These are phyloP conservation scores for Puccinia novopanici DNA, from an alignment of 1,284 basidiomycete species.

Conservation along the genomic window DNA sequence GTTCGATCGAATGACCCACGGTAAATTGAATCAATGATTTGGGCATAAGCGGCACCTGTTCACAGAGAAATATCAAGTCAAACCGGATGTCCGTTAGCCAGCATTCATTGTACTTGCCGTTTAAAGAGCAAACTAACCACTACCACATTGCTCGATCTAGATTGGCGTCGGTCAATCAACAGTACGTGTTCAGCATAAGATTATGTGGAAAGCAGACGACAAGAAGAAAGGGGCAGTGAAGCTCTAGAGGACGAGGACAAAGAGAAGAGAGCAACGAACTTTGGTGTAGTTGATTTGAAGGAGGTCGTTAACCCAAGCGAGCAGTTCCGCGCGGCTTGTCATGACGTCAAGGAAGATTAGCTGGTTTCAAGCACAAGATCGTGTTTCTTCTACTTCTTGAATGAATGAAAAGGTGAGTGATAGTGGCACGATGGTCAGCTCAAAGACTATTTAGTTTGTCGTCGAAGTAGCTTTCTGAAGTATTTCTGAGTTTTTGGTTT, in stretches of 20 bases:
- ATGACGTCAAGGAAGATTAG: conserved; percentile 15
- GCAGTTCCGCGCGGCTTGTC: conserved; percentile 72
- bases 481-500: too few relatives aligned
- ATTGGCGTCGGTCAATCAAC: background rate
- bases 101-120: background rate
- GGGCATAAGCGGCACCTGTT: conserved; percentile 57
- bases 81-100: conserved; percentile 59
- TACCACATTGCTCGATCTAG: conserved; percentile 46
- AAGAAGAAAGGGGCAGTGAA: too few relatives aligned
- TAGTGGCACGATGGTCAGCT: too few relatives aligned
- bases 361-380: background rate
- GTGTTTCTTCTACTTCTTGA: background rate
- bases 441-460: too few relatives aligned
- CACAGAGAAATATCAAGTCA: conserved; percentile 63
- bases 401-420: too few relatives aligned
- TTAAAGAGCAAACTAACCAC: conserved; percentile 26
- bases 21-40: conserved; percentile 86
- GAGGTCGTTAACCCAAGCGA: conserved; percentile 92
- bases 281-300: conserved; percentile 88
- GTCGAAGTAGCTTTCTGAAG: too few relatives aligned
- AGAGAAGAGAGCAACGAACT: conserved; percentile 74
- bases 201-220: background rate
- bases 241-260: background rate
- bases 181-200: background rate
- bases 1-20: conserved; percentile 63